Percentiles rank a stretch among this genome's conserved stretches.
Evolutionary conservation across 73 alveolate species (phyloP).

Genomic region (Paramecium sonneborni): DNA sequence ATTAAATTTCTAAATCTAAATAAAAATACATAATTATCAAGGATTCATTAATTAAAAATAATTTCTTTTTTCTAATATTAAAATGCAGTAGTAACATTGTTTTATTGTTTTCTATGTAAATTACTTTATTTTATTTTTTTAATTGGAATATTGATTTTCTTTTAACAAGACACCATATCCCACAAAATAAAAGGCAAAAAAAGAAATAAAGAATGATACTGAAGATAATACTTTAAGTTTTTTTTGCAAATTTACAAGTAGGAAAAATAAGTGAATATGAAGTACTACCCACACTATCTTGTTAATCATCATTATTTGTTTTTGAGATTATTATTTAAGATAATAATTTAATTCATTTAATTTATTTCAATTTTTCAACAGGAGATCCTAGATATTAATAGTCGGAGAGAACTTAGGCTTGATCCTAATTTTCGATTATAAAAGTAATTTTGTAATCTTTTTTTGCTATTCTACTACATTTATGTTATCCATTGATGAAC

Average conservation of each 20-base stretch:
- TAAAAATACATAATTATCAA: background rate
- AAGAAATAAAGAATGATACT: background rate
- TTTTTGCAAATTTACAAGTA: conserved; percentile 34
- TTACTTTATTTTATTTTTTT: background rate
- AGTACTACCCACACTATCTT: background rate
- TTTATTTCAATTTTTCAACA: background rate
- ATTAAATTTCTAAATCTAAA: conserved; percentile 11
- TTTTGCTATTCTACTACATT: background rate
- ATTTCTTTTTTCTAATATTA: conserved; percentile 19
- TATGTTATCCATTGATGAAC: background rate
- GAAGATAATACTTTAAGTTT: conserved; percentile 8
- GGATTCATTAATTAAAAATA: background rate
- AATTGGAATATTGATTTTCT: background rate
- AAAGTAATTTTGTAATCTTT: background rate
- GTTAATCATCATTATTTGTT: background rate
- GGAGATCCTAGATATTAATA: conserved; percentile 3
- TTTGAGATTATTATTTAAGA: background rate
- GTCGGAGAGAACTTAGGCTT: background rate
- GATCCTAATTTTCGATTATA: background rate
- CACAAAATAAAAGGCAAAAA: background rate
- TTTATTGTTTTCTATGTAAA: background rate
- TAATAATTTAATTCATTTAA: background rate
- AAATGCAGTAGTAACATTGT: conserved; percentile 32
- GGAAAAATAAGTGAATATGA: background rate
- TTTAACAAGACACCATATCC: background rate